These are phyloP conservation scores for Trypanosomatidae sp. DNA, from an alignment of 208 protist genomes.

Conservation along the genomic window DNA sequence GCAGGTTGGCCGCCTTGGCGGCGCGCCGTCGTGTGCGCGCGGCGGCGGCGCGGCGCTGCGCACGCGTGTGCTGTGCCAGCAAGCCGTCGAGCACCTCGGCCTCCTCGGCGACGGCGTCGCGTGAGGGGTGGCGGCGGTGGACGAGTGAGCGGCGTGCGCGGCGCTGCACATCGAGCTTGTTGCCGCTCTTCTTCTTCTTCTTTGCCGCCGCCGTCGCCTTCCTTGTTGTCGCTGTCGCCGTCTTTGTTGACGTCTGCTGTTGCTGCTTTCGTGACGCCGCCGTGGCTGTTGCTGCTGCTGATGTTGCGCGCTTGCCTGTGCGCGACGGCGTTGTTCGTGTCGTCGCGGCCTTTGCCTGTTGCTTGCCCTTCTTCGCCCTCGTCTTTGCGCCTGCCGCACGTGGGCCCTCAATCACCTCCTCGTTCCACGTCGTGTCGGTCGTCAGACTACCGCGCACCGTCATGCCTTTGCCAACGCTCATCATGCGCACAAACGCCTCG, in stretches of 20 bases:
- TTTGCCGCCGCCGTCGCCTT: constrained; percentile 6
- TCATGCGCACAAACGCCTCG: constrained; percentile 55
- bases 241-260: neutral
- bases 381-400: neutral
- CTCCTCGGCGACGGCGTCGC: constrained; percentile 30
- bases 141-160: constrained; percentile 24
- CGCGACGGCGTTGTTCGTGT: neutral
- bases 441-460: constrained; percentile 35
- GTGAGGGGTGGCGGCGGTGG: constrained; percentile 69
- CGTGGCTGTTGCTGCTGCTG: neutral
- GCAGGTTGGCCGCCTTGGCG: constrained; percentile 40
- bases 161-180: constrained; percentile 12
- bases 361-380: constrained; percentile 9
- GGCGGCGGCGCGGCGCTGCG: constrained; percentile 18
- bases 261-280: neutral
- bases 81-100: constrained; percentile 41
- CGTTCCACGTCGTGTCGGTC: constrained; percentile 67
- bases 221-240: constrained; percentile 9
- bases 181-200: constrained; percentile 26
- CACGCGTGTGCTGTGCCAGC: constrained; percentile 15
- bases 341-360: too few species aligned
- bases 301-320: neutral
- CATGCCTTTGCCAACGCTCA: constrained; percentile 35
- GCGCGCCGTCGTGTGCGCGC: constrained; percentile 21
- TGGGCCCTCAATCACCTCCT: constrained; percentile 40